Percentiles rank a stretch among this genome's conserved stretches.
These are phyloP conservation scores for Aspergillus floridensis DNA, from an alignment of 2,329 filamentous ascomycete species.

Conservation along the genomic window DNA sequence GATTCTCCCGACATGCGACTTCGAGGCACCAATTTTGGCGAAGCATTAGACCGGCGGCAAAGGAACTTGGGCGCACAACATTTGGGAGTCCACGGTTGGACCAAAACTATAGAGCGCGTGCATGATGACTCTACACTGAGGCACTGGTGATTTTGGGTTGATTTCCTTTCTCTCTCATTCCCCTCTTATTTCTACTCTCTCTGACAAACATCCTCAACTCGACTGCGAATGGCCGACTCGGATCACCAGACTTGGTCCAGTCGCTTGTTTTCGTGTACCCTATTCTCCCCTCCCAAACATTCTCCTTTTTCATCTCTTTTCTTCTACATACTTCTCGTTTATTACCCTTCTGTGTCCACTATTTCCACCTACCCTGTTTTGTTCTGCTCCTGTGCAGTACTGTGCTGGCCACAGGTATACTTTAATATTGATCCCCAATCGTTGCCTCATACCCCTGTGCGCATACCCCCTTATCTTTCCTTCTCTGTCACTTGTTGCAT, in stretches of 20 bases:
- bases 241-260: background rate
- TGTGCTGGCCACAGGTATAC: constrained; percentile 46
- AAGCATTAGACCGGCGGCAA: constrained; percentile 17
- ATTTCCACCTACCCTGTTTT: constrained; percentile 19
- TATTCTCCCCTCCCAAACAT: constrained; percentile 23
- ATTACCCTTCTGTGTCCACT: constrained; percentile 18
- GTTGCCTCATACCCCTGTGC: constrained; percentile 35
- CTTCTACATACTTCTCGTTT: constrained; percentile 21
- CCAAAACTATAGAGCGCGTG: constrained; percentile 24
- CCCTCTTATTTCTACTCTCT: constrained; percentile 42
- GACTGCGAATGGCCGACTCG: background rate
- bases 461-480: constrained; percentile 30
- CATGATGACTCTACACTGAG: constrained; percentile 22
- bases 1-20: constrained; percentile 8
- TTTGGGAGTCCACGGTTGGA: constrained; percentile 17
- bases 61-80: constrained; percentile 18
- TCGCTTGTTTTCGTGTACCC: background rate
- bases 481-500: constrained; percentile 14
- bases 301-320: constrained; percentile 19
- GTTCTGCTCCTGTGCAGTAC: constrained; percentile 8
- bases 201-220: background rate
- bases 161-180: constrained; percentile 22
- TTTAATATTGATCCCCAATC: constrained; percentile 32
- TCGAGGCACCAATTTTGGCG: constrained; percentile 8
- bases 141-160: constrained; percentile 27